These are phyloP conservation scores for Chernovozyma sophiae-reginae DNA, from an alignment of 1,139 yeast genomes.

Conservation along the genomic window DNA sequence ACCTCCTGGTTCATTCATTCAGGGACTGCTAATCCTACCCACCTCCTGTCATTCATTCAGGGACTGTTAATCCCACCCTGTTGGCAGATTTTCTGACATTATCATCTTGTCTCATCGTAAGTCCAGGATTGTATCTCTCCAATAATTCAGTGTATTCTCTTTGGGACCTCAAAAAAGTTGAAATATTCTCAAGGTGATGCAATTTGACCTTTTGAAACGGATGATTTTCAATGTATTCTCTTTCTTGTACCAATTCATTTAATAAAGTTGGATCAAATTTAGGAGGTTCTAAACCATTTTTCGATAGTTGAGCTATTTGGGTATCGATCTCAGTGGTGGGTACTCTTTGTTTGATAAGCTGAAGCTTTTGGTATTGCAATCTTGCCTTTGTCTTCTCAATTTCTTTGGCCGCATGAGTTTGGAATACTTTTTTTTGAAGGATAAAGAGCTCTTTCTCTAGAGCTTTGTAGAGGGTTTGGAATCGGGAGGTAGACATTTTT, in stretches of 20 bases:
- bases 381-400: constrained; percentile 48
- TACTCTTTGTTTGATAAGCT: constrained; percentile 38
- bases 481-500: background rate
- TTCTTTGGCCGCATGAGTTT: constrained; percentile 42
- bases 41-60: too few species aligned
- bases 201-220: constrained; percentile 12
- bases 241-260: constrained; percentile 22
- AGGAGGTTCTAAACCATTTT: constrained; percentile 16
- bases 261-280: constrained; percentile 19
- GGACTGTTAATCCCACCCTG: constrained; percentile 65
- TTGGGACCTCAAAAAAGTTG: constrained; percentile 63
- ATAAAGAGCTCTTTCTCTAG: constrained; percentile 43
- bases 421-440: constrained; percentile 39
- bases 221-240: constrained; percentile 11
- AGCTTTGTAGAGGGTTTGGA: constrained; percentile 15
- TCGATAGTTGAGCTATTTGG: constrained; percentile 24
- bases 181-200: constrained; percentile 45
- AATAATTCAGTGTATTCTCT: constrained; percentile 73
- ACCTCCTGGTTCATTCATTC: too few species aligned
- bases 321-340: constrained; percentile 31
- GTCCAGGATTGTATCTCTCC: constrained; percentile 84
- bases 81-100: constrained; percentile 76
- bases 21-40: too few species aligned
- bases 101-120: constrained; percentile 72
- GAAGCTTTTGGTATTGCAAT: constrained; percentile 52